Percentiles rank a stretch among this genome's conserved stretches.
phyloP scores from a whole-genome alignment of 441 rosid species.

The Bruguiera hainesii region DNA sequence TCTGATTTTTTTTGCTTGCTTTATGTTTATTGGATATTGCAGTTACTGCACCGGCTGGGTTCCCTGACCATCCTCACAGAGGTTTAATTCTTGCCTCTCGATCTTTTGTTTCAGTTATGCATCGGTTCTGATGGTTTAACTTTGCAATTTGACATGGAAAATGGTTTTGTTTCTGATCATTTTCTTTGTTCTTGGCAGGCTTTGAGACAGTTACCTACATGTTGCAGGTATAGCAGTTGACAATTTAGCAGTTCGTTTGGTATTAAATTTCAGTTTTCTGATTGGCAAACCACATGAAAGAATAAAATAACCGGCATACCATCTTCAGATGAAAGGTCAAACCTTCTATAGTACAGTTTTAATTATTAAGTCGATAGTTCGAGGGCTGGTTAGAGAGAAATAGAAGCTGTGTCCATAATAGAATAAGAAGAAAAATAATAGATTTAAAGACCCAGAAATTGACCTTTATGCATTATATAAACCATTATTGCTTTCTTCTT shows the following conservation, averaged over 20 bases:
- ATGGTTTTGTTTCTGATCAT: constrained; percentile 12
- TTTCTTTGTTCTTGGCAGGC: constrained; percentile 40
- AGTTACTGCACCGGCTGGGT: constrained; percentile 86
- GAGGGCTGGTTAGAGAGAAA: background rate
- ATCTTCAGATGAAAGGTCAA: too few relatives aligned
- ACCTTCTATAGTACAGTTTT: too few relatives aligned
- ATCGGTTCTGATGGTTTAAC: background rate
- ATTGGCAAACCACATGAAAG: background rate
- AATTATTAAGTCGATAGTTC: too few relatives aligned
- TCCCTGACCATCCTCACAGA: constrained; percentile 97
- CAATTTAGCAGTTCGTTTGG: background rate
- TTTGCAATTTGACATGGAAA: constrained; percentile 1
- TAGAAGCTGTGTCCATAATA: background rate
- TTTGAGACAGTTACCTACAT: constrained; percentile 95
- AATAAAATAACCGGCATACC: background rate
- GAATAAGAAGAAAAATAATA: background rate
- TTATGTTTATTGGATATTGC: constrained; percentile 19
- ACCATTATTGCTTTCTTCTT: background rate
- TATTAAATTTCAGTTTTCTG: background rate
- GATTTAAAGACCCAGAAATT: background rate
- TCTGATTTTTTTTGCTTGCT: background rate
- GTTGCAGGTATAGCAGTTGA: constrained; percentile 61
- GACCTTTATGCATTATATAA: background rate
- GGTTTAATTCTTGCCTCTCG: constrained; percentile 36
- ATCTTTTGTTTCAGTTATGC: background rate